Evolutionary conservation across 495 filamentous ascomycete species (phyloP), one percentile per base, ranked within the genome.

Genomic region (Podospora comata): DNA sequence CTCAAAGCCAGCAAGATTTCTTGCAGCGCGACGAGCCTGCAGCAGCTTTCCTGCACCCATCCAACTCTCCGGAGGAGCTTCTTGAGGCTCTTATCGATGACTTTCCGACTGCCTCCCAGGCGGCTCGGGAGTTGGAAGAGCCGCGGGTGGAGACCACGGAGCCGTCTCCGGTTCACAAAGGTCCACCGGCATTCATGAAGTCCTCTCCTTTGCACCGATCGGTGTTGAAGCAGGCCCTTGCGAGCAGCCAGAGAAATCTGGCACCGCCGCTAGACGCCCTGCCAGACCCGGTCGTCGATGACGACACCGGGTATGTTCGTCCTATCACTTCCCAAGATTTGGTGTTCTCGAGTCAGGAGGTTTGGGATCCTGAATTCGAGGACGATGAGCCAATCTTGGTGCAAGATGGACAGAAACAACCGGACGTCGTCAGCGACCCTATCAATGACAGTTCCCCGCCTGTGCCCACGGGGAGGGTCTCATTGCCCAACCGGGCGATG

Each of bases 121-220:
- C 9, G 28, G 60, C 60, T 62, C 60, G 60, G 20, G 60, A 62
- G 60, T 32, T 62, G 26, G 60, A 26, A 62, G 60, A 60, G 19
- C 11, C 19, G 9, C 20, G 1, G 27, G 20, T 28, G 27, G 57
- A 60, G 57, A 23, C 19, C 20, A 23, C 57, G 19, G 27, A 60
- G 57, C 57, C 57, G 13, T 48, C 39, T 18, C 39, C 39, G 9
- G 39, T 16, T 48, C 39, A 13, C 39, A 48, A 13, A 48, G 39
- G 39, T 48, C 39, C 39, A 18, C 39, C 39, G 2, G 39, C 39
- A 48, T 48, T 16, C 39, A 48, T 13, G 39, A 48, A 48, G 39
- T 13, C 39, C 9, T 48, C 39, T 3, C 39, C 39, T 48, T 18
- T 16, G 15, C 39, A 48, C 9, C 9, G 9, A 48, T 48, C 39